phyloP scores from a whole-genome alignment of 129 eudicot species.

The Centella asiatica region DNA sequence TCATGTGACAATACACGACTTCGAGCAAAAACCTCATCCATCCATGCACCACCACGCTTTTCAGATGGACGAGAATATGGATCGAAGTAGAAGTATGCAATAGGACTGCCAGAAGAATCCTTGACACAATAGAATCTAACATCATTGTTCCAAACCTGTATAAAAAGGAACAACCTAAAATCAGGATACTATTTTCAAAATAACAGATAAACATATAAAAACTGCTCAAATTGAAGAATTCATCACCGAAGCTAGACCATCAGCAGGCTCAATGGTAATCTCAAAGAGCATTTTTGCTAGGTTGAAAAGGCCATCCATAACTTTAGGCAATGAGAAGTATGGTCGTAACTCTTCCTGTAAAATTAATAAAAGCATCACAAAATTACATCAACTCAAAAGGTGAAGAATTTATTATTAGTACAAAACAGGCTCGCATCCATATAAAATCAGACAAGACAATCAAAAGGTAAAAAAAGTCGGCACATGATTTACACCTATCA shows the following conservation, averaged over 20 bases:
- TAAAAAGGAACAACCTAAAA: slow-evolving; percentile 1
- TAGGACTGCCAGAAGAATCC: slow-evolving; percentile 68
- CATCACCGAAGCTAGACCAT: slow-evolving; percentile 88
- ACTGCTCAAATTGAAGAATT: background rate
- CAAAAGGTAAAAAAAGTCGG: too few species aligned
- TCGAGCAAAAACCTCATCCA: slow-evolving; percentile 90
- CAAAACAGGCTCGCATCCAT: background rate
- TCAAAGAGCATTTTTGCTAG: slow-evolving; percentile 82
- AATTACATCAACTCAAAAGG: background rate
- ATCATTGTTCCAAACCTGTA: slow-evolving; percentile 87
- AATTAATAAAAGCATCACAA: slow-evolving; percentile 11
- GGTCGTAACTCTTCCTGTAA: slow-evolving; percentile 92
- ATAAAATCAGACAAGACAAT: background rate
- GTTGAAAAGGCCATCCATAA: slow-evolving; percentile 93
- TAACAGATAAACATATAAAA: background rate
- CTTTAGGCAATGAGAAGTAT: slow-evolving; percentile 89
- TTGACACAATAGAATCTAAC: slow-evolving; percentile 74
- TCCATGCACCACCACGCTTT: slow-evolving; percentile 99
- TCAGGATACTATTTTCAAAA: slow-evolving; percentile 2
- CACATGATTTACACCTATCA: background rate
- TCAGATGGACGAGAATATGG: slow-evolving; percentile 97
- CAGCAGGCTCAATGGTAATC: slow-evolving; percentile 62
- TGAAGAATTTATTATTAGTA: background rate
- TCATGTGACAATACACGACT: slow-evolving; percentile 70
- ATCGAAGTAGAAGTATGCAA: slow-evolving; percentile 90